Conservation (phyloP, 495 filamentous ascomycete species). For the Daldinia bambusicola region DNA sequence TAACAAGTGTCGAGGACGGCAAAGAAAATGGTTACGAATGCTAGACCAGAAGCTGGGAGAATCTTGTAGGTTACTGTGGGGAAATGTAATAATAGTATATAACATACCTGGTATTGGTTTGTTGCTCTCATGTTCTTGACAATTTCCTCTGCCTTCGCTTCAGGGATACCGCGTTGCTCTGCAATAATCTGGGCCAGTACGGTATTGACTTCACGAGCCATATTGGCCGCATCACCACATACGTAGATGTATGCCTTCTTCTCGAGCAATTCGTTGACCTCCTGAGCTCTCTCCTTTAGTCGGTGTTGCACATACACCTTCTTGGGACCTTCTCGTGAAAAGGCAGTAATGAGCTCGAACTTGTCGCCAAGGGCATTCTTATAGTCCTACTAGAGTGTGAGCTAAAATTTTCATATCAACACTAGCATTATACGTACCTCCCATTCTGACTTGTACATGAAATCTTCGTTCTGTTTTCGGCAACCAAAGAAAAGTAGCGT, state of each 20-base stretch:
- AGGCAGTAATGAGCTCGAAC: conserved; percentile 89
- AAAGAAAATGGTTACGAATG: not conserved
- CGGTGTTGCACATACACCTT: conserved; percentile 99
- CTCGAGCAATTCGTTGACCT: conserved; percentile 88
- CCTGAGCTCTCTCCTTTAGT: conserved; percentile 80
- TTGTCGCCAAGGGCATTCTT: conserved; percentile 83
- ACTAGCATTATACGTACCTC: conserved; percentile 72
- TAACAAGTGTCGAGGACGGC: not conserved
- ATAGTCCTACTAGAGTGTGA: conserved; percentile 69
- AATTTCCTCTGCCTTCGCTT: conserved; percentile 90
- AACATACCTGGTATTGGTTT: conserved; percentile 90
- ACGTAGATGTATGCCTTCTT: conserved; percentile 96
- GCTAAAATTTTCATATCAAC: conserved; percentile 12
- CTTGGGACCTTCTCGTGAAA: conserved; percentile 83
- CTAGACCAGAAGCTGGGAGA: not conserved
- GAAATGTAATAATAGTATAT: conserved; percentile 5
- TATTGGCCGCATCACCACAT: conserved; percentile 97
- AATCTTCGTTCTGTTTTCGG: conserved; percentile 85
- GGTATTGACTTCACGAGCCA: conserved; percentile 95
- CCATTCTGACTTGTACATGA: conserved; percentile 92
- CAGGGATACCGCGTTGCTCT: conserved; percentile 79
- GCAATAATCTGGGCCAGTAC: conserved; percentile 86
- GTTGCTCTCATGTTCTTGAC: conserved; percentile 93
- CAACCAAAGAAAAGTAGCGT: conserved; percentile 96
- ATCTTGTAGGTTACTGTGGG: not conserved